Evolutionary conservation across 2,329 filamentous ascomycete species (phyloP), one percentile per base, ranked within the genome.

Genomic region (Aspergillus pseudoviridinutans): DNA sequence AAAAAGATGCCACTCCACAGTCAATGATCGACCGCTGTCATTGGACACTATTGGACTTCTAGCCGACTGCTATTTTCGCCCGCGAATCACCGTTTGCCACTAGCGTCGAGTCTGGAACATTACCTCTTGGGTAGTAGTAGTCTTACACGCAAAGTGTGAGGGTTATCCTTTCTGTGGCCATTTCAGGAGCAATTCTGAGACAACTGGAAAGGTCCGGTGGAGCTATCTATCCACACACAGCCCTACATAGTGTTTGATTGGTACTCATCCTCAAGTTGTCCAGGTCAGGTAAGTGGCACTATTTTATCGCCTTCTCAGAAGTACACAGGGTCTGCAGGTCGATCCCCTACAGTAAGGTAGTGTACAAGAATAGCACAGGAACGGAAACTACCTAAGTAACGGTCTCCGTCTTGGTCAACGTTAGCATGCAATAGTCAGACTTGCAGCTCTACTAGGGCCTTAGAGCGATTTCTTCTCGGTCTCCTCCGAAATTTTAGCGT

Each of bases 81-180:
- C n/a, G 4, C 59, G 53, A 60, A 63, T 61, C 55, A 53, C 17
- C 20, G 44, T 6, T 53, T 44, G 50, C 22, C 38, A 27, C 25
- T 38, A 55, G 42, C 2, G 20, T n/a, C 14, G 25, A 57, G 58
- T 62, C 56, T 62, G 56, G 60, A 62, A 60, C 55, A 58, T 56
- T 29, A 29, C 28, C 28, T 29, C 28, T 29, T 29, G 28, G 28
- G 9, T 29, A 0, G 28, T 4, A 29, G 10, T 29, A 29, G 12
- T 29, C 28, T 29, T 4, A 12, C 28, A 29, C 28, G 3, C 10
- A 4, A 29, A 29, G 47, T 54, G 4, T 41, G 27, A 25, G 38
- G 49, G 50, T 50, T 3, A 14, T 27, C 41, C n/a, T 20, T 4
- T 44, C n/a, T 4, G 3, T 47, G 22, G 20, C 44, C 44, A 1